Conservation (phyloP, 805 yeast genomes). For the Yamadazyma philogaea region DNA sequence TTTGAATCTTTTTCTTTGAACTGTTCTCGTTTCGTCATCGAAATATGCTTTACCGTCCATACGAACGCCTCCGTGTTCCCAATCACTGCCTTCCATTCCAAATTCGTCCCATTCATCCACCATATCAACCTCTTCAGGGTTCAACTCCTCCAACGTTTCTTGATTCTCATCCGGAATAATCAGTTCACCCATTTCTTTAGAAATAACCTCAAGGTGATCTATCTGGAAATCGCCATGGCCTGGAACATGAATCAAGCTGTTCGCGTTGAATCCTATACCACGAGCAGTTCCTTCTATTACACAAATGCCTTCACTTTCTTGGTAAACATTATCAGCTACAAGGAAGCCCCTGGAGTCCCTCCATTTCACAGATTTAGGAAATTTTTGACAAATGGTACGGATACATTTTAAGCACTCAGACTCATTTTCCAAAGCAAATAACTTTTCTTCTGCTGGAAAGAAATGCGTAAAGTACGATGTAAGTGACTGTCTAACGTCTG, state of each 20-base stretch:
- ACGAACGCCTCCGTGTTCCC: conserved; percentile 42
- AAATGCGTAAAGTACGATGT: conserved; percentile 41
- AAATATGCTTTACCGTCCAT: conserved; percentile 58
- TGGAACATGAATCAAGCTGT: conserved; percentile 80
- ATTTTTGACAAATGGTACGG: conserved; percentile 77
- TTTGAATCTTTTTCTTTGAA: conserved; percentile 29
- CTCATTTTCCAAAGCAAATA: conserved; percentile 63
- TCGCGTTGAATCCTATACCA: conserved; percentile 77
- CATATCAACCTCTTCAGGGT: conserved; percentile 50
- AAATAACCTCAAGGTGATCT: conserved; percentile 56
- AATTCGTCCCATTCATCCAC: conserved; percentile 35
- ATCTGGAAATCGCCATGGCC: conserved; percentile 88
- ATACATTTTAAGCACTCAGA: conserved; percentile 73
- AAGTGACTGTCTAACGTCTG: conserved; percentile 50
- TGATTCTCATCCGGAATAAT: conserved; percentile 37
- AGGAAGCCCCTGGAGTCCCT: conserved; percentile 90
- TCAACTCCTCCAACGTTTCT: conserved; percentile 59
- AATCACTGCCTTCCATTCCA: conserved; percentile 15
- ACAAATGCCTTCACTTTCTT: conserved; percentile 41
- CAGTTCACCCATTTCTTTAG: conserved; percentile 22
- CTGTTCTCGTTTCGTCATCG: conserved; percentile 14
- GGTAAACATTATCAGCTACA: conserved; percentile 62
- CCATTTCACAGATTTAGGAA: conserved; percentile 86
- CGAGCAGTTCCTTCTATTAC: conserved; percentile 81
- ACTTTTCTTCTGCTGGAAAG: conserved; percentile 67